Conservation (phyloP, 169 alveolate species). For the Perkinsus marinus region DNA sequence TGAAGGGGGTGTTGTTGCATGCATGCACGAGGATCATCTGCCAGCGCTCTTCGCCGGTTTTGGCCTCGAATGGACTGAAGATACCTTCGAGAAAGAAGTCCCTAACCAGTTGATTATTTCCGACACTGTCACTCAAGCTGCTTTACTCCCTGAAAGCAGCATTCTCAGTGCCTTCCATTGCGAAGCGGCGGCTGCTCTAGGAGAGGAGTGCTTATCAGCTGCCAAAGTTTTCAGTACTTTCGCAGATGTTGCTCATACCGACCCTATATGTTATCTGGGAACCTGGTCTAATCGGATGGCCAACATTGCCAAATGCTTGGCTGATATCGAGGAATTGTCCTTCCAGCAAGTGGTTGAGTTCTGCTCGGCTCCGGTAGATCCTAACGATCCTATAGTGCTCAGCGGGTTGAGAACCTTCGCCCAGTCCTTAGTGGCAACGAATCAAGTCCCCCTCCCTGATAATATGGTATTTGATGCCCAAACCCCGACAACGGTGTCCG, state of each 20-base stretch:
- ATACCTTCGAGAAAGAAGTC: background rate
- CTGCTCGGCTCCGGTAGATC: background rate
- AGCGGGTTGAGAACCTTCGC: background rate
- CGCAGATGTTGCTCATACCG: background rate
- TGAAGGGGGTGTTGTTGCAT: background rate
- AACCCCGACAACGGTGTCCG: background rate
- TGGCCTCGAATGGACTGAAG: background rate
- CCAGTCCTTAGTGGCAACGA: background rate
- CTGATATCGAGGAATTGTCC: background rate
- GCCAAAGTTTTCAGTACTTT: background rate
- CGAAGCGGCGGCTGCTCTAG: background rate
- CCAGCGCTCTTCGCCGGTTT: background rate
- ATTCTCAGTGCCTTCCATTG: background rate
- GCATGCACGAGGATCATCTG: background rate
- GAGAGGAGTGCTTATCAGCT: background rate
- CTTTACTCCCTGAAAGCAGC: background rate
- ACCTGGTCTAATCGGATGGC: background rate
- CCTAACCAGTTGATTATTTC: background rate
- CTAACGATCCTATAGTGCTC: background rate
- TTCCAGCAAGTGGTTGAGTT: background rate
- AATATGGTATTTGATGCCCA: background rate
- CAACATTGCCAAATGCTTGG: background rate
- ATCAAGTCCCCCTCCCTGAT: background rate
- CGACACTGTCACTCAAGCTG: background rate
- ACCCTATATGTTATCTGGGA: background rate